Percentiles rank a stretch among this genome's conserved stretches.
Evolutionary conservation across 2,329 filamentous ascomycete genomes (phyloP).

Genomic region (Monilinia fructigena): DNA sequence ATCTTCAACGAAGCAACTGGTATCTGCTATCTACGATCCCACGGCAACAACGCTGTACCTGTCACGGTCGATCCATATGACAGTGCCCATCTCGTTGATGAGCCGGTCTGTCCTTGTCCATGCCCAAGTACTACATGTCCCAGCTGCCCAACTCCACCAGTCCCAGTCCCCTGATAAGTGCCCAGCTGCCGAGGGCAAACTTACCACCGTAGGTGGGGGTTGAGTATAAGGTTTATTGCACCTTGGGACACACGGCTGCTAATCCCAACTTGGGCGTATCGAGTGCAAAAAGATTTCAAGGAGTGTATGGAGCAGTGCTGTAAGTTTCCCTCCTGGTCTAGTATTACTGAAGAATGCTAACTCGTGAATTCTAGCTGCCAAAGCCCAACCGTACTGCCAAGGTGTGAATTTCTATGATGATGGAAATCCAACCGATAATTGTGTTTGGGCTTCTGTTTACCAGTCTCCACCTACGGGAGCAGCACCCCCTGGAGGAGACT

Average conservation of each 20-base stretch:
- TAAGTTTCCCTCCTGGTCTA: not conserved
- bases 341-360: not conserved
- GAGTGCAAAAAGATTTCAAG: conserved; percentile 15
- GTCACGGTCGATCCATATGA: conserved; percentile 6
- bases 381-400: not conserved
- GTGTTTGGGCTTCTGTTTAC: conserved; percentile 5
- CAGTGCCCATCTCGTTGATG: conserved; percentile 15
- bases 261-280: conserved; percentile 13
- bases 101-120: conserved; percentile 6
- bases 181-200: not conserved
- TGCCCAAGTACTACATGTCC: conserved; percentile 9
- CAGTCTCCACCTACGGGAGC: not conserved
- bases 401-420: conserved; percentile 14
- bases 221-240: conserved; percentile 11
- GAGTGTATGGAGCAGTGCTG: conserved; percentile 20
- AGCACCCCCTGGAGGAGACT: conserved; percentile 2
- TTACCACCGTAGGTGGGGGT: not conserved
- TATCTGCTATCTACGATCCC: conserved; percentile 11
- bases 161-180: conserved; percentile 9
- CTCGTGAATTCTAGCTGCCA: not conserved
- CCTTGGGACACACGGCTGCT: not conserved
- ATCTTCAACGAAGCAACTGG: not conserved
- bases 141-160: not conserved
- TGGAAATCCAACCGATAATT: conserved; percentile 12
- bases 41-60: conserved; percentile 9